These are phyloP conservation scores for Lachnellula arida DNA, from an alignment of 2,329 filamentous ascomycete genomes.

Conservation along the genomic window DNA sequence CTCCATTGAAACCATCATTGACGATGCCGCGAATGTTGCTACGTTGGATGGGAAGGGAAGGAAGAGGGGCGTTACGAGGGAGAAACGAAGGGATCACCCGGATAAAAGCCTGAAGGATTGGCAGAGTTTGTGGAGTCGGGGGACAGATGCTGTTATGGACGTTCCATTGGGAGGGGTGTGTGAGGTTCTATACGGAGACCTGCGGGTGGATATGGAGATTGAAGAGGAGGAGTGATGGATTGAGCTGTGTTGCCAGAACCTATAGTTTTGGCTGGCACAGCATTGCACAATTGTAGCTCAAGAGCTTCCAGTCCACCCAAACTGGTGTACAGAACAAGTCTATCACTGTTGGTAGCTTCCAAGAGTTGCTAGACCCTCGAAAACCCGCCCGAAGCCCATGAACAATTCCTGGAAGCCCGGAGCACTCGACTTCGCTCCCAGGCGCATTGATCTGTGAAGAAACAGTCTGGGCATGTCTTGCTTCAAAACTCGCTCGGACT, in stretches of 20 bases:
- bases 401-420: constrained; percentile 36
- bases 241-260: background rate
- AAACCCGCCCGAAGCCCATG: constrained; percentile 18
- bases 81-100: constrained; percentile 32
- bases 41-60: constrained; percentile 69
- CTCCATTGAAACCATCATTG: constrained; percentile 84
- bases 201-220: constrained; percentile 33
- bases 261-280: too few relatives aligned
- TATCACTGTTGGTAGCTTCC: too few relatives aligned
- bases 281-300: too few relatives aligned
- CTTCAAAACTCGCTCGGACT: constrained; percentile 42
- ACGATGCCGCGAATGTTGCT: constrained; percentile 82
- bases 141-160: constrained; percentile 97
- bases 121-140: constrained; percentile 80
- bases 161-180: constrained; percentile 92
- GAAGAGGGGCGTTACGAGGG: constrained; percentile 24
- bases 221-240: constrained; percentile 12
- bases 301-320: too few relatives aligned
- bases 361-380: background rate
- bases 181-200: constrained; percentile 81
- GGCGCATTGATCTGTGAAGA: constrained; percentile 22
- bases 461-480: constrained; percentile 27
- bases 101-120: constrained; percentile 49
- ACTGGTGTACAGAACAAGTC: too few relatives aligned
- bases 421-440: constrained; percentile 52